These are phyloP conservation scores for Blastosporella zonata DNA, from an alignment of 1,284 basidiomycete species.

Conservation along the genomic window DNA sequence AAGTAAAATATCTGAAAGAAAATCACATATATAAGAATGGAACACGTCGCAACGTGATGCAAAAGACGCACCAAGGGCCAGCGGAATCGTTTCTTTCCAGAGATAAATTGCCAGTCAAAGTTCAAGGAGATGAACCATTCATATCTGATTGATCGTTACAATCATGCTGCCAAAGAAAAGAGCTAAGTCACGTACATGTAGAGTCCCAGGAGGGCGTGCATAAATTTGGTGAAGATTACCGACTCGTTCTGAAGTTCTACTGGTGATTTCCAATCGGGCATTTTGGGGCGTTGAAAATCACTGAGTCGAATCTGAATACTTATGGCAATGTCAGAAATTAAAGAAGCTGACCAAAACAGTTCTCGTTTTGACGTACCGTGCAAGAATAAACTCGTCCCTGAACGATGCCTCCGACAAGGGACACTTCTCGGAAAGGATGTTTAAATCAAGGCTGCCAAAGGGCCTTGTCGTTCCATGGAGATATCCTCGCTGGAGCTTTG, in stretches of 20 bases:
- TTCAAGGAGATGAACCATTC: constrained; percentile 61
- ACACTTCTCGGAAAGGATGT: background rate
- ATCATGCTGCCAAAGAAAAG: constrained; percentile 1
- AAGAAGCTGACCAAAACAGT: background rate
- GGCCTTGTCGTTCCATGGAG: background rate
- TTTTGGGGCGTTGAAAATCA: constrained; percentile 18
- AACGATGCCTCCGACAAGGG: background rate
- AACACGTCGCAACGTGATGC: background rate
- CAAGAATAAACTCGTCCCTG: constrained; percentile 4
- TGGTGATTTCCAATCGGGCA: constrained; percentile 57
- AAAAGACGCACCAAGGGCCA: constrained; percentile 56
- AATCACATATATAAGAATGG: background rate
- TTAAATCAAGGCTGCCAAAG: background rate
- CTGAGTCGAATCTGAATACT: background rate
- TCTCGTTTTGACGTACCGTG: constrained; percentile 2
- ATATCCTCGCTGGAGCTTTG: background rate
- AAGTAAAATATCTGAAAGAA: constrained; percentile 73
- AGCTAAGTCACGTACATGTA: constrained; percentile 50
- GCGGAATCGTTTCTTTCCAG: constrained; percentile 55
- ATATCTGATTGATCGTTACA: constrained; percentile 38
- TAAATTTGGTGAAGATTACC: constrained; percentile 57
- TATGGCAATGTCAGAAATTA: constrained; percentile 8
- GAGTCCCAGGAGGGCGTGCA: constrained; percentile 64
- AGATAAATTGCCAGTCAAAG: constrained; percentile 66
- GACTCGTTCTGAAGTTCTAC: constrained; percentile 50